Base-by-base conservation (phyloP, 345 rosid genomes). In the Camelina neglecta region DNA sequence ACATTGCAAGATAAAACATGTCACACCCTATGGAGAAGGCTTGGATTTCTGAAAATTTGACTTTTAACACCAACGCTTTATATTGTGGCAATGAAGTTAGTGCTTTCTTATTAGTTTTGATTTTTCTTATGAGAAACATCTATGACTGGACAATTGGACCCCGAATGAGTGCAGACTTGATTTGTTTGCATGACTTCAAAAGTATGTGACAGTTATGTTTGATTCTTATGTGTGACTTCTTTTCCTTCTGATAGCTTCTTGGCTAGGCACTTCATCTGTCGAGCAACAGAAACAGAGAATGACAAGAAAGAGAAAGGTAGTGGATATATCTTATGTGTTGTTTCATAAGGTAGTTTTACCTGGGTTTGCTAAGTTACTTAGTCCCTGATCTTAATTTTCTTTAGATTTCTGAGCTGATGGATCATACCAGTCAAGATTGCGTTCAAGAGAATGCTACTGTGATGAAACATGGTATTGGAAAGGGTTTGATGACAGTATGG, bases 401-500 rank as follows among this genome's bases (percentile, higher is more conserved):
- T 7, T 44, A 47, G 74, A 50, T 20, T 71, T 74, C 81, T 7
- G 68, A 65, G 76, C 18, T 76, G 53, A 69, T 76, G 79, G 64
- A 77, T 29, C 66, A 26, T 24, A 71, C 67, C 24, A 72, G 18
- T 18, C 18, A 18, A 18, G 18, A 18, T 66, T 90, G 98, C 84
- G 84, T 36, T 55, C 51, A 66, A 57, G 60, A 73, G 60, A 79
- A 67, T 65, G 73, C 67, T 74, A 80, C 83, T 29, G 74, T 53
- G 62, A 87, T 15, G 82, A 95, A 85, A 73, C 96, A 95, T 84
- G 99, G 98, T 74, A 87, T 90, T n/a, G 99, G 99, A 23, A 95
- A 95, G 79, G 97, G 96, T 48, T 85, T 95, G 83, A 95, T 95
- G 98, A 87, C 96, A 54, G 90, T 83, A 45, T 92, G 97, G 99